phyloP scores from a whole-genome alignment of 2,329 filamentous ascomycete species.

The Neofusicoccum ribis region DNA sequence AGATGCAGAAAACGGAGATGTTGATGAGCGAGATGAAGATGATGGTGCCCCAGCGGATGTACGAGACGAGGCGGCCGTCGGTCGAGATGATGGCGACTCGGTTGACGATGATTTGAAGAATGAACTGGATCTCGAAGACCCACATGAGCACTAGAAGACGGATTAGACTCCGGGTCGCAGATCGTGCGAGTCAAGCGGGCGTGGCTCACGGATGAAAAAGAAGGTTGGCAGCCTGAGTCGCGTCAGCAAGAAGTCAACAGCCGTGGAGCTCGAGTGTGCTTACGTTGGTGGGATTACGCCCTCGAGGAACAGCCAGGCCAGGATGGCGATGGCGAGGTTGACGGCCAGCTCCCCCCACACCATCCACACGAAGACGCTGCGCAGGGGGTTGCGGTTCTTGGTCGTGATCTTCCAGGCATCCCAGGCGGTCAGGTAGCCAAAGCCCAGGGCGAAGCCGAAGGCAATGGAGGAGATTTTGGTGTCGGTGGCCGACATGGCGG shows the following conservation, averaged over 20 bases:
- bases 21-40: constrained; percentile 30
- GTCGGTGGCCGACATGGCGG: neutral
- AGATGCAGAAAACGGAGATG: constrained; percentile 32
- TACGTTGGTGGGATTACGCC: constrained; percentile 37
- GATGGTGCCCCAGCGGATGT: constrained; percentile 24
- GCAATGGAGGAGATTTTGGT: constrained; percentile 8
- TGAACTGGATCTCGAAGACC: constrained; percentile 43
- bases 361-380: constrained; percentile 41
- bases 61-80: constrained; percentile 20
- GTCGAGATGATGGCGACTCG: constrained; percentile 31
- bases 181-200: neutral
- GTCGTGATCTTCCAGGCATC: constrained; percentile 13
- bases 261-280: neutral
- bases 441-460: constrained; percentile 13
- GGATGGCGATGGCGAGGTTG: constrained; percentile 41
- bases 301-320: constrained; percentile 45
- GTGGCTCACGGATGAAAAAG: constrained; percentile 16
- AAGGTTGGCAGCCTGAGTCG: constrained; percentile 6
- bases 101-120: constrained; percentile 31
- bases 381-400: constrained; percentile 1
- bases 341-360: constrained; percentile 49
- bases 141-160: constrained; percentile 37
- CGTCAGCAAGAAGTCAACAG: neutral
- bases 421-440: constrained; percentile 18
- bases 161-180: neutral